Evolutionary conservation across 2,329 filamentous ascomycete species (phyloP).

Genomic region (Microdochium trichocladiopsis): DNA sequence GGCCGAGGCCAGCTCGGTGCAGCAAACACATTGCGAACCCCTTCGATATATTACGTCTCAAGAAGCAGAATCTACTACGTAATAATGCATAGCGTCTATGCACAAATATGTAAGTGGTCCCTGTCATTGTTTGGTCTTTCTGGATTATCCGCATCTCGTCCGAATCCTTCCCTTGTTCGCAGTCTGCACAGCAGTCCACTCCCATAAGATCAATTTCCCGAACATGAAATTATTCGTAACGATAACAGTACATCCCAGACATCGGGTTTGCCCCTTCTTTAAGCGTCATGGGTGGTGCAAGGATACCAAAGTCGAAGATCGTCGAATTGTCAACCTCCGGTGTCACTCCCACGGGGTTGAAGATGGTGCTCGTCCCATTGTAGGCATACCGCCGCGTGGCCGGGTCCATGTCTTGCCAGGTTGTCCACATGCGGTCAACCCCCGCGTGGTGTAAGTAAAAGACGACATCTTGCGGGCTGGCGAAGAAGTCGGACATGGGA

Average conservation of each 20-base stretch:
- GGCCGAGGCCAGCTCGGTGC: no score
- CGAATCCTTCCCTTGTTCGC: no score
- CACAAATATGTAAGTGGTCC: no score
- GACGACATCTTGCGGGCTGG: neutral
- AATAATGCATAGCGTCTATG: no score
- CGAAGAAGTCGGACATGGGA: neutral
- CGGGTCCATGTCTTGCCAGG: constrained; percentile 12
- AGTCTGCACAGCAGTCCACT: no score
- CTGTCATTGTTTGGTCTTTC: no score
- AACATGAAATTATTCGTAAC: neutral
- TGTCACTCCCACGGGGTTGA: neutral
- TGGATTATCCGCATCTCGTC: no score
- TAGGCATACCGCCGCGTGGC: neutral
- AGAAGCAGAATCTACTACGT: no score
- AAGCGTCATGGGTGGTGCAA: neutral
- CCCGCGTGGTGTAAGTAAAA: constrained; percentile 18
- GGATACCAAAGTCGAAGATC: neutral
- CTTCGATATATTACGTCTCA: no score
- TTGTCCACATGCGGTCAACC: constrained; percentile 1
- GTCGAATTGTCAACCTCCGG: neutral
- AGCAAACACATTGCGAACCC: no score
- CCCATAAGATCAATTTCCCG: no score
- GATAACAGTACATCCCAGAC: neutral
- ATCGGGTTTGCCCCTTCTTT: neutral
- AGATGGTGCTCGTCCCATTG: neutral